Evolutionary conservation across 805 yeast genomes (phyloP).

Genomic region (Lipomyces yamadae): DNA sequence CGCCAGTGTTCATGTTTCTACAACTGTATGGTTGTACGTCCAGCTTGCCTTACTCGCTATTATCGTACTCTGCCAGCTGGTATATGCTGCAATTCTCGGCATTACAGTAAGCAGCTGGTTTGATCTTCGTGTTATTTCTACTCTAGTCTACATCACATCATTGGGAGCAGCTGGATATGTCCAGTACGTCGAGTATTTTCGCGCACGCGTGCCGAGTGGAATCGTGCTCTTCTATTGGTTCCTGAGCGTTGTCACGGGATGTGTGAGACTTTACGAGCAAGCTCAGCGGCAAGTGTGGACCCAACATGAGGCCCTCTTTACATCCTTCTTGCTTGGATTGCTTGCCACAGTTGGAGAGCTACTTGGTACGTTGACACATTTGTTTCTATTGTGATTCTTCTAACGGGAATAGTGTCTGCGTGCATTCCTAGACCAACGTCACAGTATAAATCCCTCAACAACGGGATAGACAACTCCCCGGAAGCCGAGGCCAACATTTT

Average conservation of each 20-base stretch:
- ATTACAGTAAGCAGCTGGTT: conserved; percentile 42
- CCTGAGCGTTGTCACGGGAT: conserved; percentile 47
- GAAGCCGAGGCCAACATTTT: conserved; percentile 62
- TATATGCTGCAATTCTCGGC: conserved; percentile 22
- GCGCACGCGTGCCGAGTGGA: conserved; percentile 67
- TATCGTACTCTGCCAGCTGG: conserved; percentile 22
- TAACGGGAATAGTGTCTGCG: conserved; percentile 15
- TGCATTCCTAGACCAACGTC: conserved; percentile 46
- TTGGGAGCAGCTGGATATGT: conserved; percentile 51
- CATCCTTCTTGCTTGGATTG: conserved; percentile 12
- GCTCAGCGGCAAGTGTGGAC: conserved; percentile 24
- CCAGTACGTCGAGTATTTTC: conserved; percentile 72
- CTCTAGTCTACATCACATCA: conserved; percentile 50
- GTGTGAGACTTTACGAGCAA: conserved; percentile 24
- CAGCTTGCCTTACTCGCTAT: conserved; percentile 7
- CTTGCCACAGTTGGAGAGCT: conserved; percentile 12
- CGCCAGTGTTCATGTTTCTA: conserved; percentile 3
- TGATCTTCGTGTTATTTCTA: conserved; percentile 45
- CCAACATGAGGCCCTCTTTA: conserved; percentile 10
- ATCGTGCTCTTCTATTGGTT: conserved; percentile 77
- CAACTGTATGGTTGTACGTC: conserved; percentile 17
- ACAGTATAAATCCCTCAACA: conserved; percentile 44
- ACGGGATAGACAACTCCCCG: conserved; percentile 49
- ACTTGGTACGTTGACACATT: conserved; percentile 15
- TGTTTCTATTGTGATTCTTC: neutral